Percentiles rank a stretch among this genome's conserved stretches.
These are phyloP conservation scores for Apiospora marii DNA, from an alignment of 2,329 filamentous ascomycete genomes.

Conservation along the genomic window DNA sequence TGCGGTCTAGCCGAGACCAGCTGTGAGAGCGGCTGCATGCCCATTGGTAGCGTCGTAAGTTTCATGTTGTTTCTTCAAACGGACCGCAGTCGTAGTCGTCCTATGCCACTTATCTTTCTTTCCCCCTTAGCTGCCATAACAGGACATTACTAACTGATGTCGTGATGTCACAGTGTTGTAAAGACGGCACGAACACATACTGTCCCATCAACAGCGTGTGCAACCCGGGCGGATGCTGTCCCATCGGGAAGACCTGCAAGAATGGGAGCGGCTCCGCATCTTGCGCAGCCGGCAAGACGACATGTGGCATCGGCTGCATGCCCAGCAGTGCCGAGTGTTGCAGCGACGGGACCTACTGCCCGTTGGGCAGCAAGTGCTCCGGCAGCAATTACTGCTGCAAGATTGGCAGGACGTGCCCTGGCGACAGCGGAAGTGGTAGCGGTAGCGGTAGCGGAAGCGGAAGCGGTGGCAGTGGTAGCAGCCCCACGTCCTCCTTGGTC, in stretches of 20 bases:
- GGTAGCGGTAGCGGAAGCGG: slow-evolving; percentile 12
- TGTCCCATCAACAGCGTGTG: slow-evolving; percentile 35
- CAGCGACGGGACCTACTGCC: slow-evolving; percentile 34
- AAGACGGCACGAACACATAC: slow-evolving; percentile 36
- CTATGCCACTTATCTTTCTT: not conserved
- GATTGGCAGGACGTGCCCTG: slow-evolving; percentile 31
- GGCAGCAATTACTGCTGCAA: slow-evolving; percentile 26
- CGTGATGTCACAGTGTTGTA: slow-evolving; percentile 31
- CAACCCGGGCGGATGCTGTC: slow-evolving; percentile 35
- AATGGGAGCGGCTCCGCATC: slow-evolving; percentile 26
- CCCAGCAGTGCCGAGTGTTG: slow-evolving; percentile 37
- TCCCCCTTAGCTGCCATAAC: not conserved
- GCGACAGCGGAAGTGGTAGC: slow-evolving; percentile 27
- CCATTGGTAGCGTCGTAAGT: slow-evolving; percentile 18
- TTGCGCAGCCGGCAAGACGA: slow-evolving; percentile 30
- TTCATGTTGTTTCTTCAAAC: not conserved
- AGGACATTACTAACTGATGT: not conserved
- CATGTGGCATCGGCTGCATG: slow-evolving; percentile 36
- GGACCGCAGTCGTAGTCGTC: not conserved
- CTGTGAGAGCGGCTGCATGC: slow-evolving; percentile 37
- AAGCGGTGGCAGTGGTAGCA: slow-evolving; percentile 18
- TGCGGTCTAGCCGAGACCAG: not conserved
- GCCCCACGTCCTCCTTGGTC: slow-evolving; percentile 8
- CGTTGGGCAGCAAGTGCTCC: slow-evolving; percentile 36
- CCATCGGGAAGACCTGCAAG: slow-evolving; percentile 33